These are phyloP conservation scores for Hypoxylon sp. DNA, from an alignment of 2,329 filamentous ascomycete genomes.

Conservation along the genomic window DNA sequence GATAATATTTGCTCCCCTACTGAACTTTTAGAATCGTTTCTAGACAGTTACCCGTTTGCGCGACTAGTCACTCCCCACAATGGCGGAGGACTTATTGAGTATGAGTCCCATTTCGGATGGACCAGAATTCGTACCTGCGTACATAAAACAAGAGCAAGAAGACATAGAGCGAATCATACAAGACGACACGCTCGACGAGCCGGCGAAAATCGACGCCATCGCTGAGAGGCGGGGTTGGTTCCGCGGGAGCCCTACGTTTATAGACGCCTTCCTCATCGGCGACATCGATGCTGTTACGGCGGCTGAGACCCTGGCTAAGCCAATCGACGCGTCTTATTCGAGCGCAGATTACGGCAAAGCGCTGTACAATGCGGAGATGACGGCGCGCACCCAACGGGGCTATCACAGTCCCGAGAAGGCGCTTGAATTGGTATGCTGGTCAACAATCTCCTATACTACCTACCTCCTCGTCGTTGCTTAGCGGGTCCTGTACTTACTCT, in stretches of 20 bases:
- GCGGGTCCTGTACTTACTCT: neutral
- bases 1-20: neutral
- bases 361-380: neutral
- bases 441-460: neutral
- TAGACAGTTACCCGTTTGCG: neutral
- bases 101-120: neutral
- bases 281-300: constrained; percentile 19
- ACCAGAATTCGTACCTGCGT: neutral
- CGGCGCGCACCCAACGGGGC: neutral
- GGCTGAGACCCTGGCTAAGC: constrained; percentile 19
- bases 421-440: constrained; percentile 25
- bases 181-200: constrained; percentile 33
- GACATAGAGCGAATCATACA: constrained; percentile 8
- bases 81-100: neutral
- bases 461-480: neutral
- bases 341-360: constrained; percentile 27
- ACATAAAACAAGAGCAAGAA: neutral
- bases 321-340: constrained; percentile 32
- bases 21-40: neutral
- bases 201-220: constrained; percentile 33
- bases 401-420: constrained; percentile 21
- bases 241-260: constrained; percentile 4
- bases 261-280: constrained; percentile 30
- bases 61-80: neutral
- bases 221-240: constrained; percentile 30